Conservation (phyloP, 2,329 filamentous ascomycete genomes). For the Aureobasidium sp. region DNA sequence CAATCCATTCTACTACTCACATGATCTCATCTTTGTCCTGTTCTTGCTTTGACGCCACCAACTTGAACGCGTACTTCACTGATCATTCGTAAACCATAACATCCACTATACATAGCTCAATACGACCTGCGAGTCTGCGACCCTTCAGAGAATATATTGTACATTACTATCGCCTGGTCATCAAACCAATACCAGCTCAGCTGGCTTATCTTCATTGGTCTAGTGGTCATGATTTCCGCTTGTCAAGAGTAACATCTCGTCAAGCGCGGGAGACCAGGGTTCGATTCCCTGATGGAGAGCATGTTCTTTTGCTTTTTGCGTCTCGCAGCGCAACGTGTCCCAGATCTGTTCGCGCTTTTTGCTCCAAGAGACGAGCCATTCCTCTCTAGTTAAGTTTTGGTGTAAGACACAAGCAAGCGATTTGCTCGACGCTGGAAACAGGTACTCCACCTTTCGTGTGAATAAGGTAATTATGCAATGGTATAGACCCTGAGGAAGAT, state of each 20-base stretch:
- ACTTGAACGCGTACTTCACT: neutral
- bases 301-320: neutral
- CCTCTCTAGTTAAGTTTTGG: too few species aligned
- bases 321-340: neutral
- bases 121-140: neutral
- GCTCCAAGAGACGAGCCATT: too few species aligned
- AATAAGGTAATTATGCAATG: too few species aligned
- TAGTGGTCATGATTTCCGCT: conserved; percentile 14
- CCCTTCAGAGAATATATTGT: neutral
- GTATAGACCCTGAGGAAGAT: too few species aligned
- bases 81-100: neutral
- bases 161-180: neutral
- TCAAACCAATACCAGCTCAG: conserved; percentile 5
- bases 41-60: neutral
- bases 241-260: conserved; percentile 1
- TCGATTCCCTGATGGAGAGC: conserved; percentile 3
- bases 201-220: conserved; percentile 10
- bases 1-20: neutral
- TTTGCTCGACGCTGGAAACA: too few species aligned
- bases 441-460: too few species aligned
- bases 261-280: conserved; percentile 22
- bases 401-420: too few species aligned
- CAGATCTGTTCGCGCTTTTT: too few species aligned
- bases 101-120: neutral
- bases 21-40: too few species aligned